Evolutionary conservation across 805 yeast genomes (phyloP).

Genomic region (Alloascoidea africana): DNA sequence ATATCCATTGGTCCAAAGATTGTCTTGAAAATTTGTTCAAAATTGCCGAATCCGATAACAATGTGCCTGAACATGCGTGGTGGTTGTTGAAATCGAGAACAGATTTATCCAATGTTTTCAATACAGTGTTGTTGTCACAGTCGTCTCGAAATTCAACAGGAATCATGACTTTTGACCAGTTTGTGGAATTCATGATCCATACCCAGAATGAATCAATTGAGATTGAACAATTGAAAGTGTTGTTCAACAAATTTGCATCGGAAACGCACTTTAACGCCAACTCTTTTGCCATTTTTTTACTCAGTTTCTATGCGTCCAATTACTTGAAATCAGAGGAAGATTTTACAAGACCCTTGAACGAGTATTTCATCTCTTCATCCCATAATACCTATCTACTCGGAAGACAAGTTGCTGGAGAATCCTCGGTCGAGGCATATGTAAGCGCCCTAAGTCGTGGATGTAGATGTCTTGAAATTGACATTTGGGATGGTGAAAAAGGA

Average conservation of each 20-base stretch:
- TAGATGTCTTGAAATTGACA: constrained; percentile 81
- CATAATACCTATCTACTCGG: constrained; percentile 90
- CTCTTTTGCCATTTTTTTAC: constrained; percentile 16
- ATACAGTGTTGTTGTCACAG: constrained; percentile 27
- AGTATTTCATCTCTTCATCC: constrained; percentile 83
- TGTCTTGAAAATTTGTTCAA: constrained; percentile 35
- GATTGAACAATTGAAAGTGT: constrained; percentile 14
- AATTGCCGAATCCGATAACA: constrained; percentile 31
- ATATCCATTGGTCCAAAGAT: constrained; percentile 51
- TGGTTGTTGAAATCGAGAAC: constrained; percentile 57
- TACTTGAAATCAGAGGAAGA: constrained; percentile 18
- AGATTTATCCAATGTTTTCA: constrained; percentile 63
- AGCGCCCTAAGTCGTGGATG: constrained; percentile 85
- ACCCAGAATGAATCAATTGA: constrained; percentile 32
- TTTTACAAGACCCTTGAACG: constrained; percentile 53
- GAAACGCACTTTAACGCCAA: constrained; percentile 12
- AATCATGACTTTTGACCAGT: constrained; percentile 14
- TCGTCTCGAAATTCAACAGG: constrained; percentile 6
- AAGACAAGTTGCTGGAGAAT: constrained; percentile 71
- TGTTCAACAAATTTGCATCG: constrained; percentile 24
- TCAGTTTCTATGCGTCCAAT: constrained; percentile 18
- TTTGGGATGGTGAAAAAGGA: constrained; percentile 71
- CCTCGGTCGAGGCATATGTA: constrained; percentile 83
- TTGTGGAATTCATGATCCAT: constrained; percentile 27
- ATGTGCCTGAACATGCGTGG: constrained; percentile 39